Evolutionary conservation across 257 asterid species (phyloP), one percentile per base, ranked within the genome.

Genomic region (Echites panduratus): DNA sequence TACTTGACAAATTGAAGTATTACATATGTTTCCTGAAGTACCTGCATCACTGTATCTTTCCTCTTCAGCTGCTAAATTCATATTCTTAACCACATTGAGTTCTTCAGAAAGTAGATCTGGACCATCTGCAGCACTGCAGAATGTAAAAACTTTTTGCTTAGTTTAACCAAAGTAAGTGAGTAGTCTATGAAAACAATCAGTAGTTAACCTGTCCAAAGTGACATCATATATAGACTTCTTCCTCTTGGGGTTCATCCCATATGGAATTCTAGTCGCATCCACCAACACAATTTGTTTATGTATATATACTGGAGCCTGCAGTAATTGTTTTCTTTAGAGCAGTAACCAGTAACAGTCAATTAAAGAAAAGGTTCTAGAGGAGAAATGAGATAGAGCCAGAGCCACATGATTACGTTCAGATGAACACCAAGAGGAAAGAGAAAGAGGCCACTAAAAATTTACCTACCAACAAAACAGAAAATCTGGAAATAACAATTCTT

Each of bases 21-120:
- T 47, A n/a, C 43, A n/a, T 29, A 38, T 14, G 73, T 32, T 49
- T 57, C 26, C 66, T 53, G 35, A 9, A 48, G 67, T 78, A 83
- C 87, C 87, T 80, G 85, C 87, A 75, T 83, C 87, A 61, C 58
- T 58, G 45, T 78, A 80, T 72, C 85, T 76, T 74, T 83, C 87
- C 77, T 80, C 85, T 63, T 59, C 16, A 35, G 77, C 78, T 49
- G 87, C 85, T 61, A 71, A 73, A 75, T 78, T 70, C 83, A 83
- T 72, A 73, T 71, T 78, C 78, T 76, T 83, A 38, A 83, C 27
- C 63, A 80, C 29, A 73, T 41, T 47, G 16, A 83, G 76, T 71
- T 83, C 87, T 73, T 83, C 83, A 44, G 85, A 73, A 45, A 83
- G 81, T 70, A 81, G 64, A 83, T 83, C 83, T 27, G 85, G 85